These are phyloP conservation scores for Quercus robur DNA, from an alignment of 306 rosid species.

Conservation along the genomic window DNA sequence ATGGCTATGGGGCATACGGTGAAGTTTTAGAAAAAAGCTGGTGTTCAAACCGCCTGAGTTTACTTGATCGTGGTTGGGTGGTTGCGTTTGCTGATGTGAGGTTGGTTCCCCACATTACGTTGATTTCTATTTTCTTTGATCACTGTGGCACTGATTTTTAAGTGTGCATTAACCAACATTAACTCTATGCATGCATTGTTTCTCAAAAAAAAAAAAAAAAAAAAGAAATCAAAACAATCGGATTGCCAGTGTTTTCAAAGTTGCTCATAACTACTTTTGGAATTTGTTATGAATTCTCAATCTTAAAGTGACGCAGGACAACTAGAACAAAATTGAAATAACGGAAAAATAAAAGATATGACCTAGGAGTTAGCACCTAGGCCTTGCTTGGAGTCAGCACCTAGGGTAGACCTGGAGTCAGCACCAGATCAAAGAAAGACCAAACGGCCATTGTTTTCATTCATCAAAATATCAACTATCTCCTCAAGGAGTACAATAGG, in stretches of 20 bases:
- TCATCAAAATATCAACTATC: too few species aligned
- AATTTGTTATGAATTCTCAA: neutral
- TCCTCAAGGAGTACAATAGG: too few species aligned
- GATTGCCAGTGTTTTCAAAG: neutral
- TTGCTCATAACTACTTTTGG: neutral
- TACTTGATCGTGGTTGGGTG: constrained; percentile 91
- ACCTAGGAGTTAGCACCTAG: too few species aligned
- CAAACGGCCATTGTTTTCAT: too few species aligned
- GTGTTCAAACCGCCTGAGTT: constrained; percentile 77
- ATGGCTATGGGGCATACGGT: constrained; percentile 94
- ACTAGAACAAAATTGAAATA: too few species aligned
- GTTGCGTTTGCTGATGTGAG: constrained; percentile 94
- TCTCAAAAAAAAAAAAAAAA: too few species aligned
- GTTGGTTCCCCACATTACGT: constrained; percentile 33
- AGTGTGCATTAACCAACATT: neutral
- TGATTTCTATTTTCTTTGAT: neutral
- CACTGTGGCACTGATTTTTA: neutral
- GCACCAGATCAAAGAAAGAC: too few species aligned
- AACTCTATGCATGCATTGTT: neutral
- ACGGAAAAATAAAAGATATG: too few species aligned
- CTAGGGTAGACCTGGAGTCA: too few species aligned
- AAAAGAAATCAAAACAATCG: neutral
- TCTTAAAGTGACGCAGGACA: neutral
- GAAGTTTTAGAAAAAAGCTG: constrained; percentile 83
- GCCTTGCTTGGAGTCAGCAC: too few species aligned